Conservation (phyloP, 2,329 filamentous ascomycete genomes). For the Huntiella moniliformis region DNA sequence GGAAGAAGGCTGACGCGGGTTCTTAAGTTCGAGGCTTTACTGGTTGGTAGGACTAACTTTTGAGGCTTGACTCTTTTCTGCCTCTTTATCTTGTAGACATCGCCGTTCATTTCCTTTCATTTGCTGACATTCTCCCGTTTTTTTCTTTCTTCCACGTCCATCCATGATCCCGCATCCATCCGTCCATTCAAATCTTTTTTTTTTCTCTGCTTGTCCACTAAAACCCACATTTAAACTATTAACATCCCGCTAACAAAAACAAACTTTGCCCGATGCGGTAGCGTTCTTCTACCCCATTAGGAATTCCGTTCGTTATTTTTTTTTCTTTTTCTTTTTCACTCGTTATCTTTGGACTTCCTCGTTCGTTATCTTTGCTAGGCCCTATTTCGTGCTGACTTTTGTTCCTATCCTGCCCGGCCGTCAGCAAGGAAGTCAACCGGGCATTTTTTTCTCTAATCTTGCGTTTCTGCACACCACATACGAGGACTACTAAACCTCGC, state of each 20-base stretch:
- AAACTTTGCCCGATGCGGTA: no score
- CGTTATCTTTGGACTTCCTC: not conserved
- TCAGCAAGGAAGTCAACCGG: no score
- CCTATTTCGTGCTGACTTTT: constrained; percentile 37
- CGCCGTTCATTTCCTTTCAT: not conserved
- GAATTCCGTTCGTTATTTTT: not conserved
- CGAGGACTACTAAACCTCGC: no score
- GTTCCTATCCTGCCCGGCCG: constrained; percentile 30
- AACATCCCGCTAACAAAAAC: no score
- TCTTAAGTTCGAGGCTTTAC: not conserved
- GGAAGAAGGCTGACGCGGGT: not conserved
- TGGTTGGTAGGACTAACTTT: not conserved
- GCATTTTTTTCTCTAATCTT: no score
- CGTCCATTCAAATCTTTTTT: no score
- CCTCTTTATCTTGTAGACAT: not conserved
- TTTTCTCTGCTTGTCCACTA: no score
- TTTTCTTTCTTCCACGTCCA: not conserved
- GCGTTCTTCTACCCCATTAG: no score
- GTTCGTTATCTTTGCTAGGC: not conserved
- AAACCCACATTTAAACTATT: no score
- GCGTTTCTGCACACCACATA: no score
- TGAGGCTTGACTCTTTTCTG: not conserved
- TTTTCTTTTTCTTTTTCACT: constrained; percentile 2
- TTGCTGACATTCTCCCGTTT: not conserved
- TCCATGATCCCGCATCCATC: no score